Evolutionary conservation across 192 early-diverging fungal genomes (phyloP), one percentile per base, ranked within the genome.

Genomic region (Coemansia sp.): DNA sequence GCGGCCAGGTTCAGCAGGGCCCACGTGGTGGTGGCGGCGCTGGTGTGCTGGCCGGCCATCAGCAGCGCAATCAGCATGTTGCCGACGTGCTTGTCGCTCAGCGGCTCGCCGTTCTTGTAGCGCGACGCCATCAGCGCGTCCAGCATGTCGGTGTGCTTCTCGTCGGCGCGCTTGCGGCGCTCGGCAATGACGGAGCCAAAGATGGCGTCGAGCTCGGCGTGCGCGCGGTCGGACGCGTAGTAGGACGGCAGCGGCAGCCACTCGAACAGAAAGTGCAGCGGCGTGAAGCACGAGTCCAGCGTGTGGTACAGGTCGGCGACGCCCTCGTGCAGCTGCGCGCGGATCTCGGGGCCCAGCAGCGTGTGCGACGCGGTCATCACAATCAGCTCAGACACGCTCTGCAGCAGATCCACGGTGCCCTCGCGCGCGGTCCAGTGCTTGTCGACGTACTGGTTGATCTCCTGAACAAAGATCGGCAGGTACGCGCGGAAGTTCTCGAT

Each of bases 41-140:
- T 86, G 5, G 97, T 97, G 77, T 98, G 97, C 73, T 97, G 95
- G n/a, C 97, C 97, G 30, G 91, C 97, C 87, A 98, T 92, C 46
- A 98, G 82, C 44, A 92, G 67, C 19, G 97, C 97, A 84, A 98
- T 98, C 89, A 97, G 90, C 85, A 98, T 89, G 84, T 94, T 91
- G 22, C 93, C 90, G 56, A 92, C 81, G 51, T 93, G 91, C 33
- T 85, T 75, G 69, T 97, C 92, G 24, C 91, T 85, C 75, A 95
- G 71, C 32, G 81, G 80, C 54, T 85, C 84, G 30, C 96, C 96
- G 64, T 90, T 85, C 83, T 93, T 95, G 84, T 98, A 98, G 23
- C 79, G 84, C 45, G 88, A 84, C 53, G 88, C 81, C 87, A 95
- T 92, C 55, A 97, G 77, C 7, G 85, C 82, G 57, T 92, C 84